Evolutionary conservation across 768 basidiomycete species (phyloP).

Genomic region (Dendrothele bispora): DNA sequence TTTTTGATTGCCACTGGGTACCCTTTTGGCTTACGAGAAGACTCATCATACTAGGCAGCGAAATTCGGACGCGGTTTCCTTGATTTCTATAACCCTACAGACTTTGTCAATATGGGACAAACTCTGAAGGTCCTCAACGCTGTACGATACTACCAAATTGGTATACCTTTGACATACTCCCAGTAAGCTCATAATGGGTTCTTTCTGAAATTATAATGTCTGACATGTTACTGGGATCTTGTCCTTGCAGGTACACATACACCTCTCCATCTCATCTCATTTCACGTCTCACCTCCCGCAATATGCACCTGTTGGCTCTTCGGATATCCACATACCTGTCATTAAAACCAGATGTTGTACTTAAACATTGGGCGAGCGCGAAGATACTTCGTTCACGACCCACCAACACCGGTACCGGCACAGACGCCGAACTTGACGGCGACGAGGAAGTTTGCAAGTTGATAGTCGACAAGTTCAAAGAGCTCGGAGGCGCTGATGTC

Average conservation of each 20-base stretch:
- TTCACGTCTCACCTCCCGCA: slow-evolving; percentile 79
- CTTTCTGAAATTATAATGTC: too few species aligned
- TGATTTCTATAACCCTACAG: slow-evolving; percentile 88
- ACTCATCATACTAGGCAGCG: slow-evolving; percentile 63
- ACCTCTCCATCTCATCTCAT: slow-evolving; percentile 82
- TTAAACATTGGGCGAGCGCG: slow-evolving; percentile 95
- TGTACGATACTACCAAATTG: slow-evolving; percentile 87
- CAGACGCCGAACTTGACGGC: slow-evolving; percentile 54
- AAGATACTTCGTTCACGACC: slow-evolving; percentile 81
- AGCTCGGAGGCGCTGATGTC: slow-evolving; percentile 73
- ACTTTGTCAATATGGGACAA: slow-evolving; percentile 92
- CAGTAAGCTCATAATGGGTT: slow-evolving; percentile 57
- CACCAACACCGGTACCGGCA: slow-evolving; percentile 48
- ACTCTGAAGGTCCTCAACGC: slow-evolving; percentile 93
- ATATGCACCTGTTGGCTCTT: slow-evolving; percentile 89
- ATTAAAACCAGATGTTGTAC: slow-evolving; percentile 80
- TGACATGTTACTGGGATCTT: slow-evolving; percentile 34
- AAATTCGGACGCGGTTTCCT: slow-evolving; percentile 94
- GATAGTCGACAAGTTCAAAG: slow-evolving; percentile 90
- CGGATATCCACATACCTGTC: slow-evolving; percentile 84
- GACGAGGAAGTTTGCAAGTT: slow-evolving; percentile 78
- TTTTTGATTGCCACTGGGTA: not conserved
- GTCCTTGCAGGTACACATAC: slow-evolving; percentile 82
- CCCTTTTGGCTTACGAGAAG: not conserved
- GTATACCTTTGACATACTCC: slow-evolving; percentile 88